These are phyloP conservation scores for Bretschneidera sinensis DNA, from an alignment of 345 rosid genomes.

Conservation along the genomic window DNA sequence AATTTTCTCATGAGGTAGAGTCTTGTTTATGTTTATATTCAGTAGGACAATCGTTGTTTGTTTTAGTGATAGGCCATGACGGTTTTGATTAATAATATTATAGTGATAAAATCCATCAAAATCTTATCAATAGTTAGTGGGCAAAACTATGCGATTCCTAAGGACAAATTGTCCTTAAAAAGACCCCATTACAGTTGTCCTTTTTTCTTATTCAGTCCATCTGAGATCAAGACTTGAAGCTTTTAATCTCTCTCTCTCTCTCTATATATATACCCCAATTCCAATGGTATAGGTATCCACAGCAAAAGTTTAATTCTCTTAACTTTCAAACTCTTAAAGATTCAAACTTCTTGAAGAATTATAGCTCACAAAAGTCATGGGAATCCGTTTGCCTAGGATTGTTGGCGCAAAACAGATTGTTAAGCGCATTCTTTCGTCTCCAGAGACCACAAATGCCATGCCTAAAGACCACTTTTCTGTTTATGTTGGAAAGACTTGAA, in stretches of 20 bases:
- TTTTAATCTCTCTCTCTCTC: not conserved
- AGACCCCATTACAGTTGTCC: not conserved
- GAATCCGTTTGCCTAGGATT: conserved; percentile 7
- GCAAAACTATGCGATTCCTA: conserved; percentile 15
- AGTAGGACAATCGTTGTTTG: not conserved
- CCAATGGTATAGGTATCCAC: not conserved
- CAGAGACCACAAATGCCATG: not conserved
- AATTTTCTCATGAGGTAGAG: not conserved
- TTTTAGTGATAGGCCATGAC: conserved; percentile 5
- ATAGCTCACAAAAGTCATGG: conserved; percentile 7
- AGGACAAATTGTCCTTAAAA: not conserved
- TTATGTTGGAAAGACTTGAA: conserved; percentile 33
- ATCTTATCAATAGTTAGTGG: not conserved
- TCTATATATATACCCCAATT: not conserved
- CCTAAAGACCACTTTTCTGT: conserved; percentile 32
- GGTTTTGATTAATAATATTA: not conserved
- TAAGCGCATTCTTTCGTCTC: not conserved
- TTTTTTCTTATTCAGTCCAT: not conserved
- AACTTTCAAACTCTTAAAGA: not conserved
- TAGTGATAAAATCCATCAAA: not conserved
- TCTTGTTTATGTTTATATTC: not conserved
- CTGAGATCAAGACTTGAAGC: not conserved
- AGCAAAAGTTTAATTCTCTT: not conserved
- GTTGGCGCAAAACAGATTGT: conserved; percentile 12
- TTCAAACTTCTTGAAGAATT: not conserved